Conservation (phyloP, 2,329 filamentous ascomycete species). For the Aspergillus sp. region DNA sequence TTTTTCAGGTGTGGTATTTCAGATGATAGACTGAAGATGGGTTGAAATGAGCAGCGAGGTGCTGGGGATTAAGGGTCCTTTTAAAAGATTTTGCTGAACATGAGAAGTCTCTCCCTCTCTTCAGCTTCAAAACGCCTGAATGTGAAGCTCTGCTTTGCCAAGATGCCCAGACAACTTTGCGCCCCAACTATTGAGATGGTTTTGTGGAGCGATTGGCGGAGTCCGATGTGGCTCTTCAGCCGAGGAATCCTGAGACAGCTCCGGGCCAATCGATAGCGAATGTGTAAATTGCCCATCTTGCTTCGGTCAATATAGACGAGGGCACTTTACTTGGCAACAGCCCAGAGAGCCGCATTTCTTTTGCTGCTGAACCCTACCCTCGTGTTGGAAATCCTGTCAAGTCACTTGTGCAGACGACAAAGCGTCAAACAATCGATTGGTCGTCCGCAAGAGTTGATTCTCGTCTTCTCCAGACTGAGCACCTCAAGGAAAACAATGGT, state of each 20-base stretch:
- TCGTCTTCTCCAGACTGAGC: background rate
- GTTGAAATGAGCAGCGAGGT: background rate
- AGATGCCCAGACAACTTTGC: background rate
- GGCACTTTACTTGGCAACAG: background rate
- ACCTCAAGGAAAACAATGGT: background rate
- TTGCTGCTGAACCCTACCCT: background rate
- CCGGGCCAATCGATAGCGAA: background rate
- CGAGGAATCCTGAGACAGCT: background rate
- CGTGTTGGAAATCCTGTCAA: background rate
- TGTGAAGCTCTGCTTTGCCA: background rate
- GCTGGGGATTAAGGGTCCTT: background rate
- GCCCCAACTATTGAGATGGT: background rate
- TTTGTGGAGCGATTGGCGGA: background rate
- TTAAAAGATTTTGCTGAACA: background rate
- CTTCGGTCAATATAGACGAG: background rate
- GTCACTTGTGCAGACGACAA: too few relatives aligned
- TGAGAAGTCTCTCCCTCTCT: background rate
- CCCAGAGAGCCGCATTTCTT: background rate
- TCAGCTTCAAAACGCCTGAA: background rate
- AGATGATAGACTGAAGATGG: background rate
- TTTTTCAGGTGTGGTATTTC: background rate
- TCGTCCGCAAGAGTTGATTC: background rate
- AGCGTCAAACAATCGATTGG: too few relatives aligned
- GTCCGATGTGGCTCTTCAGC: background rate
- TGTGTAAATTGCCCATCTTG: background rate